Percentiles rank a stretch among this genome's conserved stretches.
phyloP scores from a whole-genome alignment of 1,139 yeast species.

The Saccharomycopsis phalli region DNA sequence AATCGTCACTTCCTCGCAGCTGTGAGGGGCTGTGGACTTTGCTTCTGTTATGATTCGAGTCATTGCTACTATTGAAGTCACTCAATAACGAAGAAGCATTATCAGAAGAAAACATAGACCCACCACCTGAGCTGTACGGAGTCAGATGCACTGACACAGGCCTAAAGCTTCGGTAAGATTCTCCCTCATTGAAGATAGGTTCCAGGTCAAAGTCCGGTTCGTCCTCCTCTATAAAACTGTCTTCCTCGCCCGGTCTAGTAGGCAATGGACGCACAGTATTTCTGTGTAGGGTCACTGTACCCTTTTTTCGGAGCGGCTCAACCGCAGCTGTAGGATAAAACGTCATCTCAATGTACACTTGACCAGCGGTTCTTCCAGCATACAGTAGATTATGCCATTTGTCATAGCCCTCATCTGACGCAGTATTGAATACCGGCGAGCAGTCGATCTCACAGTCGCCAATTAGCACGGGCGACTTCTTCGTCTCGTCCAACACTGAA shows the following conservation, averaged over 20 bases:
- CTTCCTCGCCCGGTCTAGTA: constrained; percentile 18
- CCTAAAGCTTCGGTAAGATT: constrained; percentile 6
- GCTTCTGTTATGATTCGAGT: not conserved
- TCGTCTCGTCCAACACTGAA: constrained; percentile 80
- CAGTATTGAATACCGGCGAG: constrained; percentile 55
- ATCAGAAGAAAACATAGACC: not conserved
- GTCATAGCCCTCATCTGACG: constrained; percentile 72
- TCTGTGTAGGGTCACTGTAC: constrained; percentile 18
- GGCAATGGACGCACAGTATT: constrained; percentile 20
- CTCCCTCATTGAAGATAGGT: constrained; percentile 1
- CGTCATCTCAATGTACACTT: constrained; percentile 82
- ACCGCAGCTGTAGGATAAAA: constrained; percentile 61
- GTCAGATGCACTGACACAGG: constrained; percentile 1
- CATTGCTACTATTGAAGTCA: not conserved
- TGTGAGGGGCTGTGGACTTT: not conserved
- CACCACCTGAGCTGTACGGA: not conserved
- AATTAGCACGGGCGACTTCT: constrained; percentile 76
- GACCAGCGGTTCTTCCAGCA: constrained; percentile 78
- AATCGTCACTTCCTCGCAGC: not conserved
- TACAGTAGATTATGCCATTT: constrained; percentile 70
- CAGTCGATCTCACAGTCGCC: constrained; percentile 79
- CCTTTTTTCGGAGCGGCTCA: constrained; percentile 15
- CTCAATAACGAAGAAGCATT: not conserved
- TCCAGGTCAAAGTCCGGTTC: constrained; percentile 1
- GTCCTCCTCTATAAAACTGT: constrained; percentile 4